Percentiles rank a stretch among this genome's conserved stretches.
Conservation (phyloP, 2,329 filamentous ascomycete species). For the Claviceps arundinis region DNA sequence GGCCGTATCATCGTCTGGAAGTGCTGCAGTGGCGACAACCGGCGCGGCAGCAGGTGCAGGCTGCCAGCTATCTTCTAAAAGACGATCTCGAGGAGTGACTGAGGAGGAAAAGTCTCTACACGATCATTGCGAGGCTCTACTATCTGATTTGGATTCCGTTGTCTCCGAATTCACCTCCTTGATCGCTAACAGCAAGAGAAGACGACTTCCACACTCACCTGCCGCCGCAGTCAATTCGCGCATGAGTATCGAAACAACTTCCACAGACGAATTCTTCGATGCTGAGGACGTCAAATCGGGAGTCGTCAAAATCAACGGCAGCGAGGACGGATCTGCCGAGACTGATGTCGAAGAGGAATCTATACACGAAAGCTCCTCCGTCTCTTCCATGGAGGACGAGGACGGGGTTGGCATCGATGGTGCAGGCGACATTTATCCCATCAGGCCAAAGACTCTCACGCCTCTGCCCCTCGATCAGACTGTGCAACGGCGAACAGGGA, state of each 20-base stretch:
- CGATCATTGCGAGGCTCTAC: constrained; percentile 70
- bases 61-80: constrained; percentile 16
- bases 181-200: constrained; percentile 64
- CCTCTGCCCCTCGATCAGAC: constrained; percentile 60
- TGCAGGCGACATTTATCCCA: constrained; percentile 53
- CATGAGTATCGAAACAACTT: constrained; percentile 67
- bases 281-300: constrained; percentile 56
- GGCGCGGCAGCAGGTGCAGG: constrained; percentile 18
- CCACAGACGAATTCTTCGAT: constrained; percentile 89
- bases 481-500: constrained; percentile 53
- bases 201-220: constrained; percentile 45
- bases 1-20: constrained; percentile 29
- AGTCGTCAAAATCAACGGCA: constrained; percentile 60
- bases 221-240: constrained; percentile 32
- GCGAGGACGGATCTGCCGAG: constrained; percentile 44
- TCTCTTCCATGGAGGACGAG: constrained; percentile 46
- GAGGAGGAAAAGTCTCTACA: constrained; percentile 56
- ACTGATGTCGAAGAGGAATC: constrained; percentile 9
- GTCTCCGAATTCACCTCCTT: constrained; percentile 70
- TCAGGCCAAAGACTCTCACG: constrained; percentile 58
- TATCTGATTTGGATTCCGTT: constrained; percentile 73
- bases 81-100: constrained; percentile 22
- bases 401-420: constrained; percentile 47
- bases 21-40: constrained; percentile 16
- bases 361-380: constrained; percentile 37